phyloP scores from a whole-genome alignment of 176 grass and related monocot genomes.

The Phragmites australis region DNA sequence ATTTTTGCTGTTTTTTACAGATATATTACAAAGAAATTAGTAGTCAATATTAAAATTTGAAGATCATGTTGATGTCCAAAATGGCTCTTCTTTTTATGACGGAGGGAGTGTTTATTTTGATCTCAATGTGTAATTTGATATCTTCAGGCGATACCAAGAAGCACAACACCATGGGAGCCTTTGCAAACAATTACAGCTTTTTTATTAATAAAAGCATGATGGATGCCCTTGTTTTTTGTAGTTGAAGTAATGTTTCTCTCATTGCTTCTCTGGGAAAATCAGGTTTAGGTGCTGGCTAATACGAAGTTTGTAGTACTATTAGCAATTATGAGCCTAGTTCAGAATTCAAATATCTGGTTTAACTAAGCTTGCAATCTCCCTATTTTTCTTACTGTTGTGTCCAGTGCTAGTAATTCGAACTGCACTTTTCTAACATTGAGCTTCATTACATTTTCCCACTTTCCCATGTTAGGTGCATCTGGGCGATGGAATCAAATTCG shows the following conservation, averaged over 20 bases:
- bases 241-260: background rate
- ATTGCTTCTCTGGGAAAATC: background rate
- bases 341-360: background rate
- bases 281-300: background rate
- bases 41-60: background rate
- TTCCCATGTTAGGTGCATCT: constrained; percentile 66
- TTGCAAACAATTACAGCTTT: background rate
- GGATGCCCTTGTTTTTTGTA: background rate
- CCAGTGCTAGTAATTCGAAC: background rate
- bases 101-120: background rate
- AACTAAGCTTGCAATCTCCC: background rate
- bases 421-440: background rate
- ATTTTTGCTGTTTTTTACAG: background rate
- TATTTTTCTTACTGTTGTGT: background rate
- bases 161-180: background rate
- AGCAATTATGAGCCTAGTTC: background rate
- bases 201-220: background rate
- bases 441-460: background rate
- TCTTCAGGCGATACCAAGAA: background rate
- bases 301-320: background rate
- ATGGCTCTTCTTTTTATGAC: background rate
- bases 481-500: constrained; percentile 74
- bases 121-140: constrained; percentile 1
- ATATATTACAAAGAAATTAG: background rate
- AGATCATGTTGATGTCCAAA: background rate